Conservation (phyloP, 768 basidiomycete species). For the Lactarius vividus region DNA sequence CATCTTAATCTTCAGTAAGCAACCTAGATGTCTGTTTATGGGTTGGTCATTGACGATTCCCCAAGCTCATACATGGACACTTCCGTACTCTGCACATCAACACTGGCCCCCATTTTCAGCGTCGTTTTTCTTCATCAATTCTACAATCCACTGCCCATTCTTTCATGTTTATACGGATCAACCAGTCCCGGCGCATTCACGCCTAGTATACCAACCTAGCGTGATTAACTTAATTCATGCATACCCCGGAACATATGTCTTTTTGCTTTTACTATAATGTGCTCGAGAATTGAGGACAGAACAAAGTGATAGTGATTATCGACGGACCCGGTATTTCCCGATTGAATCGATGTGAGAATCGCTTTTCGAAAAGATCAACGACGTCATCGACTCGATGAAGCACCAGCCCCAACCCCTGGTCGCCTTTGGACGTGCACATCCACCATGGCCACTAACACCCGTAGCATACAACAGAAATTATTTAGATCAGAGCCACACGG, state of each 20-base stretch:
- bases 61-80: constrained; percentile 3
- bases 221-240: constrained; percentile 24
- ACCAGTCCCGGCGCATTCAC: constrained; percentile 21
- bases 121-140: background rate
- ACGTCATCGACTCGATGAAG: constrained; percentile 14
- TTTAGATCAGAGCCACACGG: constrained; percentile 17
- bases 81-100: constrained; percentile 6
- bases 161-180: constrained; percentile 21
- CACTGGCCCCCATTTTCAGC: background rate
- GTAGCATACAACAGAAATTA: constrained; percentile 55
- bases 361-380: background rate
- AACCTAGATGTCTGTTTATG: background rate
- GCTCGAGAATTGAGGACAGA: background rate
- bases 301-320: background rate
- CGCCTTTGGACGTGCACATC: constrained; percentile 13
- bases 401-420: background rate
- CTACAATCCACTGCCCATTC: constrained; percentile 2
- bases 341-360: background rate
- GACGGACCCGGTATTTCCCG: background rate
- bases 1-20: constrained; percentile 5
- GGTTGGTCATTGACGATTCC: background rate
- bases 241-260: constrained; percentile 14
- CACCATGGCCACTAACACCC: constrained; percentile 43
- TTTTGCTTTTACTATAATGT: background rate
- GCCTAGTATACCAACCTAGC: constrained; percentile 20